A percentile compares a stretch with the other conserved stretches of the same genome.
phyloP scores from a whole-genome alignment of 345 rosid genomes.

The Cardamine occulta region DNA sequence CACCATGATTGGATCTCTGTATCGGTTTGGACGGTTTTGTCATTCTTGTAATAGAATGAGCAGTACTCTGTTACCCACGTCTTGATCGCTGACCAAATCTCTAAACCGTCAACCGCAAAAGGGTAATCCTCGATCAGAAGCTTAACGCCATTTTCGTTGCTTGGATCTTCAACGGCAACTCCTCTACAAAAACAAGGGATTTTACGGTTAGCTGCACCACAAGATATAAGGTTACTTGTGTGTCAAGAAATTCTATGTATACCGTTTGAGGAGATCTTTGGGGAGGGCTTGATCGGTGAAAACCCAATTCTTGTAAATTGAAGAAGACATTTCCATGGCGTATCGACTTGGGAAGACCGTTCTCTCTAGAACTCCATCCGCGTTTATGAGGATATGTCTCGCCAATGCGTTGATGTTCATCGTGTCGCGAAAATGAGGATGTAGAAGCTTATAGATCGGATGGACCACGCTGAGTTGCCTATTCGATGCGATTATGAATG shows the following conservation, averaged over 20 bases:
- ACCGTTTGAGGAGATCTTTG: slow-evolving; percentile 80
- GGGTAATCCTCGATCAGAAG: slow-evolving; percentile 91
- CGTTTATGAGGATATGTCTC: slow-evolving; percentile 81
- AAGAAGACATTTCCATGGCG: slow-evolving; percentile 83
- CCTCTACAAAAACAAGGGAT: slow-evolving; percentile 55
- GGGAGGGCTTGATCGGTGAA: slow-evolving; percentile 89
- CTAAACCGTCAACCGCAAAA: slow-evolving; percentile 88
- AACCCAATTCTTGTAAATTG: slow-evolving; percentile 68
- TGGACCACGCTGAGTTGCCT: slow-evolving; percentile 83
- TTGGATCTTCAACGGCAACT: slow-evolving; percentile 63
- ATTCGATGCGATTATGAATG: slow-evolving; percentile 79
- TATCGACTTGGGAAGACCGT: slow-evolving; percentile 79
- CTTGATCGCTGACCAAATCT: slow-evolving; percentile 88
- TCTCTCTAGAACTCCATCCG: slow-evolving; percentile 71
- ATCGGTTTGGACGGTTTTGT: slow-evolving; percentile 62
- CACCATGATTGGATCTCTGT: slow-evolving; percentile 89
- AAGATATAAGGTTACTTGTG: slow-evolving; percentile 2
- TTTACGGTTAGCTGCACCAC: neutral
- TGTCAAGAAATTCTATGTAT: neutral
- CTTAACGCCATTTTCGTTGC: slow-evolving; percentile 57
- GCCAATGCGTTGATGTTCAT: slow-evolving; percentile 91
- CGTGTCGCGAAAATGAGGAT: slow-evolving; percentile 91
- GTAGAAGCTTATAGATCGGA: slow-evolving; percentile 83
- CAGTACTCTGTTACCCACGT: slow-evolving; percentile 86
- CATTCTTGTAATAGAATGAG: slow-evolving; percentile 63